phyloP scores from a whole-genome alignment of 225 moss, liverwort and hornwort species.

The Pseudoscleropodium purum region DNA sequence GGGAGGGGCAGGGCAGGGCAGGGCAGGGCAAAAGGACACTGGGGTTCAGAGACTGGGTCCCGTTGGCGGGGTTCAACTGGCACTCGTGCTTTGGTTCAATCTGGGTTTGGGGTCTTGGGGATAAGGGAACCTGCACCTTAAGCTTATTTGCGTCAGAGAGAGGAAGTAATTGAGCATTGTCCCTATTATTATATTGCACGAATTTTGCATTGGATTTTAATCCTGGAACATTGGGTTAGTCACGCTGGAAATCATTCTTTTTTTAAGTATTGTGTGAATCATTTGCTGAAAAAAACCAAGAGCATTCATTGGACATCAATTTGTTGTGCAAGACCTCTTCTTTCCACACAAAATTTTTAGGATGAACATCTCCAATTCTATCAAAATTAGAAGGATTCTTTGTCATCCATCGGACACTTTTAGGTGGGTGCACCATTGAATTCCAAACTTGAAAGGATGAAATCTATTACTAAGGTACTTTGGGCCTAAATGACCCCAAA shows the following conservation, averaged over 20 bases:
- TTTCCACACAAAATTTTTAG: neutral
- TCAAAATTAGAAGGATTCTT: neutral
- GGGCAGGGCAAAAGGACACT: neutral
- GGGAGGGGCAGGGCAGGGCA: neutral
- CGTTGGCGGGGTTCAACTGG: neutral
- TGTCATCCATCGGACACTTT: fast-evolving
- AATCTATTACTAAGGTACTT: neutral
- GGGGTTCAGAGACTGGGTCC: neutral
- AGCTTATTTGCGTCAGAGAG: neutral
- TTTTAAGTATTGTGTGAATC: fast-evolving
- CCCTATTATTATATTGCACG: neutral
- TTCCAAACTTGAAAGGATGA: neutral
- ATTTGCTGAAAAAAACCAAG: neutral
- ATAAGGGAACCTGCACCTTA: neutral
- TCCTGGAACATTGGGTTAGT: fast-evolving
- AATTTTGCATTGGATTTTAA: no score
- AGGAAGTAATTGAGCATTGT: neutral
- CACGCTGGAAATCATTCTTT: neutral
- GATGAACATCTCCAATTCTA: neutral
- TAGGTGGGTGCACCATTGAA: no score
- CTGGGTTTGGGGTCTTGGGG: neutral
- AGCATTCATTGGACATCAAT: neutral
- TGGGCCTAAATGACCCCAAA: no score
- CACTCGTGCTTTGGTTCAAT: neutral
- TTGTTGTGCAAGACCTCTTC: neutral